Conservation (phyloP, 176 grass and related monocot genomes). For the Calamus simplicifolius region DNA sequence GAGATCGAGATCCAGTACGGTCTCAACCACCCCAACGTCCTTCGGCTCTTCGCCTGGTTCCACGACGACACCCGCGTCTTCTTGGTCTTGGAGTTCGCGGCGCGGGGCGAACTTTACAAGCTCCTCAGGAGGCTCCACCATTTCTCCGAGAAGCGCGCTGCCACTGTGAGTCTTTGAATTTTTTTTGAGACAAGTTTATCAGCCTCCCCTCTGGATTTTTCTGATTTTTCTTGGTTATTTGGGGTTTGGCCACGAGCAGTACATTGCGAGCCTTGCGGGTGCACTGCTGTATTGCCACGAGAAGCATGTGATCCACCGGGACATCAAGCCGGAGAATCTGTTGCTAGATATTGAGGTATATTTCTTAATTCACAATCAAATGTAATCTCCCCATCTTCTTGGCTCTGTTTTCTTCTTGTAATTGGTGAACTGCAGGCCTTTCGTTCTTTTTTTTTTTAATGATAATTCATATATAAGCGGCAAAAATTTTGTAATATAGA, state of each 20-base stretch:
- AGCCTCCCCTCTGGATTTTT: background rate
- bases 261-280: constrained; percentile 63
- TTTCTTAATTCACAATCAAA: too few relatives aligned
- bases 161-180: constrained; percentile 36
- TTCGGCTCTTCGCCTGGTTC: constrained; percentile 93
- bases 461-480: too few relatives aligned
- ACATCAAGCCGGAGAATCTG: constrained; percentile 96
- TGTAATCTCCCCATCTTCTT: too few relatives aligned
- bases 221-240: background rate
- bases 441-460: too few relatives aligned
- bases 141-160: constrained; percentile 56
- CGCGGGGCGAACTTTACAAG: constrained; percentile 71
- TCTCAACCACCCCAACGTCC: constrained; percentile 84
- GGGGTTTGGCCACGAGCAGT: constrained; percentile 30
- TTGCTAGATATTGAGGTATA: constrained; percentile 74
- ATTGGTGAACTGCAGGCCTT: too few relatives aligned
- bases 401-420: too few relatives aligned
- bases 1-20: constrained; percentile 86
- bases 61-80: constrained; percentile 61
- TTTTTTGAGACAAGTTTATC: too few relatives aligned
- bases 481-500: too few relatives aligned
- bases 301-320: constrained; percentile 90
- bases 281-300: constrained; percentile 86
- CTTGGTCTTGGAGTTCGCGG: constrained; percentile 74
- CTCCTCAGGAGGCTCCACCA: constrained; percentile 44